phyloP scores from a whole-genome alignment of 2,329 filamentous ascomycete species.

The Coniochaeta sp. region DNA sequence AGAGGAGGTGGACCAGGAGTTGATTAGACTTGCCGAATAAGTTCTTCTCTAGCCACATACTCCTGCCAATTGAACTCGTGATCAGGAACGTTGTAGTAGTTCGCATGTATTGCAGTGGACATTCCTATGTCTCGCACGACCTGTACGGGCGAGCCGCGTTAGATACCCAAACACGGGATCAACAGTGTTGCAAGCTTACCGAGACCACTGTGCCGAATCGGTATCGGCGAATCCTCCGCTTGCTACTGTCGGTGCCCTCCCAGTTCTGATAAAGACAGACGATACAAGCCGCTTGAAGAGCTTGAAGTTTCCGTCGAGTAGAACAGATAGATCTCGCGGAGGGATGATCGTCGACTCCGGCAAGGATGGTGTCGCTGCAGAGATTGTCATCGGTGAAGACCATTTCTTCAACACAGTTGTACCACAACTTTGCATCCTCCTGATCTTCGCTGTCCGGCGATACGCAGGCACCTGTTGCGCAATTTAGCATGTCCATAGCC shows the following conservation, averaged over 20 bases:
- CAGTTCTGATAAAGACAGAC: slow-evolving; percentile 31
- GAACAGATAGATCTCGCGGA: slow-evolving; percentile 7
- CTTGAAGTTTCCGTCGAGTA: slow-evolving; percentile 19
- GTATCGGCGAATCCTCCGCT: slow-evolving; percentile 24
- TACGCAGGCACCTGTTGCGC: slow-evolving; percentile 15
- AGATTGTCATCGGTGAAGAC: slow-evolving; percentile 27
- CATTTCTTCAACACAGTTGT: slow-evolving; percentile 29
- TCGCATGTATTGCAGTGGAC: slow-evolving; percentile 16
- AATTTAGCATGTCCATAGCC: neutral
- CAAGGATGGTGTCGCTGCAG: slow-evolving; percentile 18
- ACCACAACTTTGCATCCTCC: slow-evolving; percentile 23
- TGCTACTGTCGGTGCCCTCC: slow-evolving; percentile 25
- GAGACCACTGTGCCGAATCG: slow-evolving; percentile 26
- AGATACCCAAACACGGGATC: neutral
- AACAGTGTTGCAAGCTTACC: slow-evolving; percentile 12
- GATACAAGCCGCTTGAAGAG: slow-evolving; percentile 26
- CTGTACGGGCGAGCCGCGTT: slow-evolving; percentile 2
- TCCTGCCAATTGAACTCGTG: slow-evolving; percentile 24
- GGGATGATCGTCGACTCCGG: slow-evolving; percentile 4
- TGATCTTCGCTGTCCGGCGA: slow-evolving; percentile 22
- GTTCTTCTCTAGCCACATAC: slow-evolving; percentile 23
- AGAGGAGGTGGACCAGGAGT: neutral
- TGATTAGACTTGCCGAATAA: slow-evolving; percentile 18
- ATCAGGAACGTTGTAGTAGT: slow-evolving; percentile 14
- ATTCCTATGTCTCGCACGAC: slow-evolving; percentile 24